These are phyloP conservation scores for Ophiostoma ips DNA, from an alignment of 2,329 filamentous ascomycete species.

Conservation along the genomic window DNA sequence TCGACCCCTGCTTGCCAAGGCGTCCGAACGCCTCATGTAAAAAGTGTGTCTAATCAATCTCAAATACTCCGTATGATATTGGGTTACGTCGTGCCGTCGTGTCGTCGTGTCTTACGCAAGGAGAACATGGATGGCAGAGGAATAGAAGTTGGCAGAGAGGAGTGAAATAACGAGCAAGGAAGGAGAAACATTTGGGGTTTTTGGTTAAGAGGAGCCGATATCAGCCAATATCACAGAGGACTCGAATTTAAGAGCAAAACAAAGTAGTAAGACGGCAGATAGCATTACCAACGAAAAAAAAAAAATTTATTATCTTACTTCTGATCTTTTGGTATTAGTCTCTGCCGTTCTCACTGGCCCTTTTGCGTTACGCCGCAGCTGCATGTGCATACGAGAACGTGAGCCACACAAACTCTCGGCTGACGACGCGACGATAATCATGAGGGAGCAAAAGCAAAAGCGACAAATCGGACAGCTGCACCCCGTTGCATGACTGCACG, in stretches of 20 bases:
- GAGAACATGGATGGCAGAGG: background rate
- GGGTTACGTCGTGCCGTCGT: background rate
- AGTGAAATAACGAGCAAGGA: too few species aligned
- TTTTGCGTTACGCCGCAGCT: background rate
- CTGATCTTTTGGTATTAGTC: too few species aligned
- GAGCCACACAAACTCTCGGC: background rate
- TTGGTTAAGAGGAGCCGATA: too few species aligned
- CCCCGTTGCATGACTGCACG: too few species aligned
- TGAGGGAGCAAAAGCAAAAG: too few species aligned
- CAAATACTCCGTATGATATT: background rate
- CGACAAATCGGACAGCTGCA: too few species aligned
- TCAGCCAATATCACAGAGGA: background rate
- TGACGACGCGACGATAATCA: too few species aligned
- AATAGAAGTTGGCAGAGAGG: background rate
- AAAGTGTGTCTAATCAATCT: background rate
- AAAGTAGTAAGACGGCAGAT: background rate
- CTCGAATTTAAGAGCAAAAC: background rate
- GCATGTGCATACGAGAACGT: background rate
- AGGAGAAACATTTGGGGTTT: too few species aligned
- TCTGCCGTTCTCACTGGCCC: background rate
- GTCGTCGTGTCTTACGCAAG: background rate
- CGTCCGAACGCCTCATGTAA: background rate
- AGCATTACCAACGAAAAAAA: background rate
- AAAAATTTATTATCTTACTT: background rate
- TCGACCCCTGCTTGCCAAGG: constrained; percentile 1